Base-by-base conservation (phyloP, 2,329 filamentous ascomycete species). In the Fusarium penzigii region DNA sequence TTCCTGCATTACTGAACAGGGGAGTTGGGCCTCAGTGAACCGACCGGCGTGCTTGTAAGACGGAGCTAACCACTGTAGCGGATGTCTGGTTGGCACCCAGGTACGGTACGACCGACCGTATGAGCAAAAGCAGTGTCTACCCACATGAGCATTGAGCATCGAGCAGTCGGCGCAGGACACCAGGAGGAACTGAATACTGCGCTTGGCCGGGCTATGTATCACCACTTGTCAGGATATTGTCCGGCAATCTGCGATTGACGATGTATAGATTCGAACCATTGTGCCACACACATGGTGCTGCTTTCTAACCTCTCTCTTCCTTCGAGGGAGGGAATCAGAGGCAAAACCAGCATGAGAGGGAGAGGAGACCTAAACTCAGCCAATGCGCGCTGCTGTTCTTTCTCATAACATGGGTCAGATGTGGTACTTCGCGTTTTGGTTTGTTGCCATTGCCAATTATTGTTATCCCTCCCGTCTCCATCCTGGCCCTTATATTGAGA, bases 1-100 rank as follows among this genome's bases (percentile, higher is more conserved):
- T 65, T 65, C 63, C 63, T 65, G 63, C 63, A 65, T 65, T 48
- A 57, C 60, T 60, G 10, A 12, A 14, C 47, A 63, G 51, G 58
- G 20, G 54, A 57, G 62, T 56, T 49, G 42, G 54, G 55, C 50
- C 53, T 53, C 42, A 47, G 45, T 48, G 40, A 46, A 36, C 42
- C 45, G 46, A 56, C 59, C 55, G 50, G 55, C 52, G 44, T 53
- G 32, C 32, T 36, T 36, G 32, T 36, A 49, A 44, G 59, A 41
- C 39, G 47, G 53, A 54, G 45, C 55, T 55, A 55, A 61, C 25
- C 52, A 50, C 34, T 12, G 13, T 36, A 36, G 32, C 32, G 32
- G 32, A 14, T 36, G 39, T 11, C 39, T 41, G 9, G 16, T 14
- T 36, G 32, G 32, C 9, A 36, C 32, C 32, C 13, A 14, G 32